Evolutionary conservation across 1,284 basidiomycete genomes (phyloP), one percentile per base, ranked within the genome.

Genomic region (Melampsora americana): DNA sequence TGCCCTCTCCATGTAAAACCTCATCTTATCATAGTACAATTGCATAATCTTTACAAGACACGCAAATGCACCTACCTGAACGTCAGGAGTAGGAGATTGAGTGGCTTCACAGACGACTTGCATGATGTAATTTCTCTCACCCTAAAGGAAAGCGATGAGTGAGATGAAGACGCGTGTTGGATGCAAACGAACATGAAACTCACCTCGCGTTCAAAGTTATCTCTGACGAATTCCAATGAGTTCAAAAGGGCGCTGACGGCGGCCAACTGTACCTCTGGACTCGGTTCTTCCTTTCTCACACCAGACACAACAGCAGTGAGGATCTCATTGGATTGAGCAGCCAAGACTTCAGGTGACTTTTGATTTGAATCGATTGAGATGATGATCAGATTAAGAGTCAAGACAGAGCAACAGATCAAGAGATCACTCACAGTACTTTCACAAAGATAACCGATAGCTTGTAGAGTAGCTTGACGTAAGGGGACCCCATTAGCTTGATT

Each of bases 51-150:
- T 88, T 64, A 99, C 96, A 20, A 99, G 86, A 84, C 92, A 95
- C 83, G 97, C 94, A 82, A 96, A 99, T 0, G 95, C 90, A 50
- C 89, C 92, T 28, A 95, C 90, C 85, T 97, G 93, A 69, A 98
- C 93, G 61, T 88, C 84, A 20, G 90, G 88, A 5, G 89, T 84
- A 1, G 86, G 78, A 79, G 89, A 93, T 84, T 99, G 96, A 0
- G 96, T 99, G 0, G 95, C 96, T 83, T 99, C 96, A 83, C 95
- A 99, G 32, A 99, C 92, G 68, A 99, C 94, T 86, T 99, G 96
- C 96, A 99, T 99, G 84, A 99, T 99, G 85, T 97, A 99, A 85
- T 98, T 99, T 71, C 95, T 89, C 84, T 99, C 95, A 77, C 96
- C 95, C 92, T 95, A 80, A 32, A 16, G 28, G 26, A 26, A 20